Base-by-base conservation (phyloP, 2,329 filamentous ascomycete genomes). In the Diaporthe sp. region DNA sequence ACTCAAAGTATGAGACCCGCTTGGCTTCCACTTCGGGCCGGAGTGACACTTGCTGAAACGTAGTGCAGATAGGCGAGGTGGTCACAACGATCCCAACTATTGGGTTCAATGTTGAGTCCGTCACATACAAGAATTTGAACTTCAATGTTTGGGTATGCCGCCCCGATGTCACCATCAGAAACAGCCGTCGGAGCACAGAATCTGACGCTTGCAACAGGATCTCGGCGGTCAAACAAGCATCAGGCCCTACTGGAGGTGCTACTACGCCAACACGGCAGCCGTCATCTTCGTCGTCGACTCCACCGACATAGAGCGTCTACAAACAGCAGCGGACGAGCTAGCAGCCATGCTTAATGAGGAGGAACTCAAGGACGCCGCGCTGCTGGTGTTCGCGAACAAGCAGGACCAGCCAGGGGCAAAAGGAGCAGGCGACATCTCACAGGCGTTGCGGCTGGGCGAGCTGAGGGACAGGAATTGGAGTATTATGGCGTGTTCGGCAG, bases 11-110 rank as follows among this genome's bases (percentile, higher is more conserved):
- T 76, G 81, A 44, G 55, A 66, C 32, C 50, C 32, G n/a, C 50
- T 39, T 59, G 27, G 12, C n/a, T 32, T 12, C n/a, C 13, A 17
- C 22, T 1, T n/a, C 17, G 12, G 17, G 10, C 58, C 50, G 15
- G 44, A 32, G 13, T 37, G 19, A 51, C 39, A 55, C 68, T 35
- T 35, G 68, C 75, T 77, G 68, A 77, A 63, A 47, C 73, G 75
- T 37, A 39, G 32, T 75, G 75, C 82, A 98, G 95, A 97, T 99
- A 82, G 97, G 97, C 82, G 97, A 99, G 84, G 97, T 99, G 58
- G 97, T 99, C 78, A 98, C 97, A 76, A 99, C 97, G 80, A 98
- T 98, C 89, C 97, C 97, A 27, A 99, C 97, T 71, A 98, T 99
- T 84, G 97, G 97, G 76, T 99, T 99, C 89, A 99, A 99, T 84